Base-by-base conservation (phyloP, 1,284 basidiomycete genomes). In the Leccinum solheimii region DNA sequence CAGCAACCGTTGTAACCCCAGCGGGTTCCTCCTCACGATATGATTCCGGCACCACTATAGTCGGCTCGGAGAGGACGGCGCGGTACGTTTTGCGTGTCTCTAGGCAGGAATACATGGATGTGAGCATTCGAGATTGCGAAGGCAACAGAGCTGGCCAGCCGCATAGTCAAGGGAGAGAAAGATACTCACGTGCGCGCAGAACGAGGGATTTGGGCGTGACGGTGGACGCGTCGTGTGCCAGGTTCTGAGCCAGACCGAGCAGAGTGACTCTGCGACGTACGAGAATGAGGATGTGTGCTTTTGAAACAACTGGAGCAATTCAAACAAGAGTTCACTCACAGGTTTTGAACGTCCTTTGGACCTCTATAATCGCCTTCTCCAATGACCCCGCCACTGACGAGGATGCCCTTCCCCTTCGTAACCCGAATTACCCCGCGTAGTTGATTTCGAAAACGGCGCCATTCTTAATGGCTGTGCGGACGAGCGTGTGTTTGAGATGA, bases 381-480 rank as follows among this genome's bases (percentile, higher is more conserved):
- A 13, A 79, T 72, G 0, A 83, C 85, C 0, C 90, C 88, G 6
- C 90, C 82, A 62, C 85, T 88, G 3, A 92, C 78, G 14, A 93
- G 73, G 40, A 94, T 70, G 0, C 86, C 87, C 70, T 86, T 90
- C 3, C 91, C 91, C 66, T 91, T 91, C 9, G 90, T 88, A 1
- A 91, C 90, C 1, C 91, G 80, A 13, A 85, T 80, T 3, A 94
- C 77, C 71, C 90, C 0, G 84, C 82, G 66, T 95, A 94, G 62
- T 79, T 81, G 55, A 96, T 83, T 72, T 95, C 94, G 68, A 96
- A 95, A 0, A 88, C 87, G 0, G 87, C 88, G 6, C 94, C 94
- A 65, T 93, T 92, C 67, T 89, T 88, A 13, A 94, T 79, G 0
- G 94, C 92, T 0, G 90, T 88, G 51, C 90, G 84, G 40, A 95